Base-by-base conservation (phyloP, 768 basidiomycete species). In the Scleroderma bovista region DNA sequence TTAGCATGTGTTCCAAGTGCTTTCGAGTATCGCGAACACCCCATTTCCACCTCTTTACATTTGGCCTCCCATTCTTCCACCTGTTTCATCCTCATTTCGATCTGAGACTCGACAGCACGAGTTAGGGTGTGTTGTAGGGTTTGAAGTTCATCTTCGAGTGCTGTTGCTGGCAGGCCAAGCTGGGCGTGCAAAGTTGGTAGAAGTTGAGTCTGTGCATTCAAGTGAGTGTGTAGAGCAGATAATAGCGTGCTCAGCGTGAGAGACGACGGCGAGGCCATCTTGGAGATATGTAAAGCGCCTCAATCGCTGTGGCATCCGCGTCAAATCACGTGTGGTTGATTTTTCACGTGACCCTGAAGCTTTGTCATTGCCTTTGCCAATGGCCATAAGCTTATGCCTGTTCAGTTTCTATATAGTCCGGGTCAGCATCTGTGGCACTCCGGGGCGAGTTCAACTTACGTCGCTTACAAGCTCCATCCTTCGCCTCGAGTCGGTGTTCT, bases 161-260 rank as follows among this genome's bases (percentile, higher is more conserved):
- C 84, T 11, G 83, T 81, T 23, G 80, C 68, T 9, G 92, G 89
- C 13, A 94, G 75, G 29, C 89, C 91, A 15, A 95, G 86, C 60
- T 89, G 89, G 1, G 80, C 75, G 66, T 94, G 91, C 4, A 95
- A 73, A 7, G 84, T 81, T 15, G 90, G 90, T 2, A 95, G 73
- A 29, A 90, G 74, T 54, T 87, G 84, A 0, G 88, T 90, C 67
- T 94, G 91, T 2, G 83, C 70, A 64, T 87, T 86, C 6, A 93
- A 71, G 64, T 88, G 86, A 3, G 81, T 76, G 55, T 91, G 87
- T 23, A 93, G 66, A 19, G 88, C 84, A 63, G 86, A 81, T 9
- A 93, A 75, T 15, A 92, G 75, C 11, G 83, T 73, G 33, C 84
- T 88, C 42, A 90, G 60, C 29, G 65, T 55, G 52, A 70, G 60